Evolutionary conservation across 192 early-diverging fungal species (phyloP).

Genomic region (Coemansia biformis): DNA sequence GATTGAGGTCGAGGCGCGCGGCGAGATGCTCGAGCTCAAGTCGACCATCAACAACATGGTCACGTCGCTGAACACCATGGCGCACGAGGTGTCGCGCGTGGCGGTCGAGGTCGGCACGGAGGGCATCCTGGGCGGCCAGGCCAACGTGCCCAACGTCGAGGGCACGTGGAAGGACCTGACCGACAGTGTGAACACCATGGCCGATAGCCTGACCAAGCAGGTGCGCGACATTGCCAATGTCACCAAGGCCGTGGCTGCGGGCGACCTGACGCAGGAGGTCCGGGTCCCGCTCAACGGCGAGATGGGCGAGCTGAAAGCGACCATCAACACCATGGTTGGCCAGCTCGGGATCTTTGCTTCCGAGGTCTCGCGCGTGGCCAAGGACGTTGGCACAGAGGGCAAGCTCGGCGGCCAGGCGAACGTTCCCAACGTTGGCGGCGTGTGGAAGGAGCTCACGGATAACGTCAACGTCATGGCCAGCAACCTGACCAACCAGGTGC

Average conservation of each 20-base stretch:
- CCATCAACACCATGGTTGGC: conserved; percentile 40
- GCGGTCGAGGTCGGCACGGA: conserved; percentile 70
- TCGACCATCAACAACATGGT: conserved; percentile 71
- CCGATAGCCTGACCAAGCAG: conserved; percentile 56
- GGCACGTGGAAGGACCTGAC: conserved; percentile 66
- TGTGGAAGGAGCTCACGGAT: conserved; percentile 3
- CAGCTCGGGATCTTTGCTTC: conserved; percentile 50
- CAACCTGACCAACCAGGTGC: conserved; percentile 3
- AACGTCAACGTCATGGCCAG: conserved; percentile 53
- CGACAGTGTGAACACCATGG: conserved; percentile 64
- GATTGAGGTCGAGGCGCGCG: conserved; percentile 59
- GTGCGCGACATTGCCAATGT: conserved; percentile 58
- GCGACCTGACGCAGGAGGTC: conserved; percentile 55
- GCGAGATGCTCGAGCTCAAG: conserved; percentile 66
- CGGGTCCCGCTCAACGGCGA: conserved; percentile 45
- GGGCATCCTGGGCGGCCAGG: conserved; percentile 58
- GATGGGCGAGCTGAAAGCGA: conserved; percentile 57
- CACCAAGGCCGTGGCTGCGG: conserved; percentile 54
- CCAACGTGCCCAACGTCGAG: conserved; percentile 51
- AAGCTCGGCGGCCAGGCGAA: too few relatives aligned
- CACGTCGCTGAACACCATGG: conserved; percentile 54
- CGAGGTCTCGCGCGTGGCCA: not conserved
- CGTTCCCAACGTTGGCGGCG: too few relatives aligned
- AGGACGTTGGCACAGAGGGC: too few relatives aligned
- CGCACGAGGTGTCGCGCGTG: conserved; percentile 66